Conservation (phyloP, 2,329 filamentous ascomycete genomes). For the Aspergillus sp. region DNA sequence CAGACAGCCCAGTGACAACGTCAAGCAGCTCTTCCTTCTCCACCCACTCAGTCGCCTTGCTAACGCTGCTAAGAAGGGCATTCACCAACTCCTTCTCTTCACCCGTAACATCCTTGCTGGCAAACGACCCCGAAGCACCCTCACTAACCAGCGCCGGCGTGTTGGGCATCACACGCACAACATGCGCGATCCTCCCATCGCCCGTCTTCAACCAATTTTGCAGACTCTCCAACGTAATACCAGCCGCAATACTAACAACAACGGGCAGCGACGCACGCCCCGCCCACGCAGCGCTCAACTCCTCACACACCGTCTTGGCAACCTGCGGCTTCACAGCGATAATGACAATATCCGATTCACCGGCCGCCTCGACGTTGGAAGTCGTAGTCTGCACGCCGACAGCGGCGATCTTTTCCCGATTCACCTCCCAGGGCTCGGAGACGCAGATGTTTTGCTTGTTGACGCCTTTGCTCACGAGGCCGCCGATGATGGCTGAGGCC, state of each 20-base stretch:
- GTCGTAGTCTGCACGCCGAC: constrained; percentile 27
- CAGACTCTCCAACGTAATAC: constrained; percentile 27
- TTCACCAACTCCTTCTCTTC: constrained; percentile 28
- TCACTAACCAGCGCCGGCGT: constrained; percentile 29
- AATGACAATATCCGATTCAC: constrained; percentile 25
- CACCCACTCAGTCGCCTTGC: constrained; percentile 31
- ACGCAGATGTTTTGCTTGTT: constrained; percentile 27
- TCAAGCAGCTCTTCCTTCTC: constrained; percentile 28
- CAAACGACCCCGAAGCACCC: constrained; percentile 26
- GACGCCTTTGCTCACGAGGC: constrained; percentile 24
- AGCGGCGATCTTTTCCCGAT: constrained; percentile 28
- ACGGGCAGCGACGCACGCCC: constrained; percentile 19
- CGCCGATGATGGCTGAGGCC: constrained; percentile 31
- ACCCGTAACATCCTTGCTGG: constrained; percentile 18
- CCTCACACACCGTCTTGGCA: constrained; percentile 26
- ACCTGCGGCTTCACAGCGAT: constrained; percentile 33
- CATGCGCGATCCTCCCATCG: constrained; percentile 20
- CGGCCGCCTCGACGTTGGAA: constrained; percentile 21
- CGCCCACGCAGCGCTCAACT: constrained; percentile 24
- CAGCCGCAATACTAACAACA: constrained; percentile 30
- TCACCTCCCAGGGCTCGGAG: constrained; percentile 32
- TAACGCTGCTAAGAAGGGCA: constrained; percentile 23
- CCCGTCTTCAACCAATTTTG: constrained; percentile 22
- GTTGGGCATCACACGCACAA: constrained; percentile 33
- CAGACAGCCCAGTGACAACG: constrained; percentile 32